Evolutionary conservation across 129 eudicot genomes (phyloP), one percentile per base, ranked within the genome.

Genomic region (Solidago caesia): DNA sequence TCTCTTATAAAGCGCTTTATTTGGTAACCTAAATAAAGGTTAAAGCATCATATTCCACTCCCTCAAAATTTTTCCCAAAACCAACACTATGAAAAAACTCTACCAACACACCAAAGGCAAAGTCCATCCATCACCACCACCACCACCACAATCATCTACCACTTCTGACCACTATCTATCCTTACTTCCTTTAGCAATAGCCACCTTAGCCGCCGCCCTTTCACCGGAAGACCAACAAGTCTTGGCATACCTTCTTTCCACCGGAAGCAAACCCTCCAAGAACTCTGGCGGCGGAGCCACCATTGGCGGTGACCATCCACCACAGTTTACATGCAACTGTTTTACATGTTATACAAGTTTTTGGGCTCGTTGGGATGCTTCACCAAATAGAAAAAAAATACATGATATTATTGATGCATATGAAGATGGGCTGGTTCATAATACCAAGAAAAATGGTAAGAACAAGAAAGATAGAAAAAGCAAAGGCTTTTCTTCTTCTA

Each of bases 361-460:
- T 71, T 91, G 97, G 97, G 88, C 65, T 16, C 86, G 84, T 60
- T 91, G 97, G 97, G 95, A 88, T 68, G 51, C 95, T 52, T 91
- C 97, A 47, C 92, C 97, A 2, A 88, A 91, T 55, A 86, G 92
- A 2, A 85, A 91, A 77, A 78, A 73, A 2, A 91, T 91, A 44
- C 95, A 91, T 77, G 88, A 91, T 77, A 84, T 86, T 49, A 82
- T 91, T 6, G 97, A 91, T 64, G 91, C 89, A 33, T 88, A 66
- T 52, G 97, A 91, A 68, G 97, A 91, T 67, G 83, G 83, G 13
- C 59, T 89, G 61, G 21, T 74, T 52, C 70, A 44, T 63, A 80
- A 58, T 33, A 33, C 39, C 49, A 73, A 71, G 78, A 85, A 84
- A 71, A 82, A 65, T 14, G 78, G 79, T 16, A 85, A 81, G 82